A percentile compares a stretch with the other conserved stretches of the same genome.
Evolutionary conservation across 2,329 filamentous ascomycete species (phyloP).

Genomic region (Laburnicola sp.): DNA sequence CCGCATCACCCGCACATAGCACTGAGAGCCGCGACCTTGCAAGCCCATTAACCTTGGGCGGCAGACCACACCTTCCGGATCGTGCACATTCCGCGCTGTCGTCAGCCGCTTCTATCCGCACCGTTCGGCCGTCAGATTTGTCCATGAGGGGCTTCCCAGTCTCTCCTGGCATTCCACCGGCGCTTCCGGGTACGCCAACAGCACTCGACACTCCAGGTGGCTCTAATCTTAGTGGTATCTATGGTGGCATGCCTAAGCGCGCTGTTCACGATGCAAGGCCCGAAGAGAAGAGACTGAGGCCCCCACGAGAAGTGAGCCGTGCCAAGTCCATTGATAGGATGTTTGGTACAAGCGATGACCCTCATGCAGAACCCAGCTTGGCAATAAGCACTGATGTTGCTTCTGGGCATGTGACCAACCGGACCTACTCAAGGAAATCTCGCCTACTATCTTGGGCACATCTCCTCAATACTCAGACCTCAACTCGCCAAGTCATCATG

Average conservation of each 20-base stretch:
- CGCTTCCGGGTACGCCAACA: slow-evolving; percentile 49
- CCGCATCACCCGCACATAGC: slow-evolving; percentile 45
- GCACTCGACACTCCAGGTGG: slow-evolving; percentile 49
- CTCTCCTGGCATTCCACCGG: slow-evolving; percentile 48
- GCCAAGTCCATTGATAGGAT: slow-evolving; percentile 66
- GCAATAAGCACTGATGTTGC: slow-evolving; percentile 65
- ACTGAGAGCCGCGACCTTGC: slow-evolving; percentile 30
- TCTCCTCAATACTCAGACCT: slow-evolving; percentile 52
- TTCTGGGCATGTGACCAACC: slow-evolving; percentile 61
- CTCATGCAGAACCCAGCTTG: slow-evolving; percentile 66
- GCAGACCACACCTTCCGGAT: slow-evolving; percentile 40
- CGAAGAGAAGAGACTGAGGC: slow-evolving; percentile 42
- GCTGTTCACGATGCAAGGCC: slow-evolving; percentile 51
- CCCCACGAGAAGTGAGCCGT: slow-evolving; percentile 54
- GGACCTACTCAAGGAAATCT: slow-evolving; percentile 49
- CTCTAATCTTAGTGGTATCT: slow-evolving; percentile 49
- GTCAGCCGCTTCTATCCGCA: slow-evolving; percentile 49
- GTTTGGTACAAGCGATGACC: slow-evolving; percentile 63
- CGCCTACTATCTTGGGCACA: slow-evolving; percentile 32
- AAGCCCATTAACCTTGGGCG: slow-evolving; percentile 10
- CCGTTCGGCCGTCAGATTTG: slow-evolving; percentile 49
- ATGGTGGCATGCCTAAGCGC: slow-evolving; percentile 51
- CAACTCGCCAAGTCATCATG: slow-evolving; percentile 21
- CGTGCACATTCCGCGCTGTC: slow-evolving; percentile 48
- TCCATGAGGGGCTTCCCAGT: slow-evolving; percentile 29